Evolutionary conservation across 2,329 filamentous ascomycete species (phyloP), one percentile per base, ranked within the genome.

Genomic region (Teratosphaeria viscida): DNA sequence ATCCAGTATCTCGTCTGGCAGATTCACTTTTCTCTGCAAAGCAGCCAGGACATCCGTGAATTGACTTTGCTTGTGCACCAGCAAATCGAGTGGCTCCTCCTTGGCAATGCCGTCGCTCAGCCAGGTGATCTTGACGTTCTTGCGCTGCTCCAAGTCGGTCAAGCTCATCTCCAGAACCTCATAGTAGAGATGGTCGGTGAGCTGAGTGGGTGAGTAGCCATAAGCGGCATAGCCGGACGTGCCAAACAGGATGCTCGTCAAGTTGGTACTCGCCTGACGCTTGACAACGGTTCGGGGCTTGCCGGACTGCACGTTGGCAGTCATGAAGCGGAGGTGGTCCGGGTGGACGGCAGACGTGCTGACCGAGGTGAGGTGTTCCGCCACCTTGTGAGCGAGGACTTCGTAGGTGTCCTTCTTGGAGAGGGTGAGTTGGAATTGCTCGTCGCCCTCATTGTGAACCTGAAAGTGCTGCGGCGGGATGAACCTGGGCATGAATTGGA

Each of bases 81-180:
- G 84, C 52, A 97, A 76, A 65, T 96, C 92, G 62, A 85, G 83
- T 1, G 81, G 78, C 68, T 96, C 91, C 85, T 96, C 92, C 78
- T 96, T 97, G 11, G 85, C 85, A 63, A 97, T 87, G 52, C 94
- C 94, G 63, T 99, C 94, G 49, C 87, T 88, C 54, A 99, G 78
- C 85, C 88, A 92, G 1, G 81, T 89, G 55, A 99, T 77, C 73
- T 89, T 92, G 63, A 97, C 78, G 60, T 79, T 84, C 78, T 95
- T 96, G 78, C 95, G 94, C 59, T 89, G 94, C 70, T 99, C 94
- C 52, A 95, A 81, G 73, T 99, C 95, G 27, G 89, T 88, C 54
- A 99, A 77, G 68, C 90, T 96, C 79, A 96, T 95, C 63, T 99
- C 94, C 49, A 99, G 78, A 32, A 97, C 84, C 73, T 99, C 94